Base-by-base conservation (phyloP, 345 rosid species). In the Euphorbia tirucalli region DNA sequence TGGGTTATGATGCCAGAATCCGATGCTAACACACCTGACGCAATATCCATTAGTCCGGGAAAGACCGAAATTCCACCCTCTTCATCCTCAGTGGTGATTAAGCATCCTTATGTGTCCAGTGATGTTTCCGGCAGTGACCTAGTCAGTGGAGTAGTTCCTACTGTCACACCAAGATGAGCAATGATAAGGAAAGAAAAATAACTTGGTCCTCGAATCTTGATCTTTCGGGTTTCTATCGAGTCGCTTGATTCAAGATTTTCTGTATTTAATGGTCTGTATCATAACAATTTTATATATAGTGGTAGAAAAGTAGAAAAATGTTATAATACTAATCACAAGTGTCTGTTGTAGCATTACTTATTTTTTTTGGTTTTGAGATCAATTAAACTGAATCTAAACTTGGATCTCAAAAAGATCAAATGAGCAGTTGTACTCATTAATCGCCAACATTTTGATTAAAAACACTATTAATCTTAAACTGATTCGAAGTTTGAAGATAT, bases 81-180 rank as follows among this genome's bases (percentile, higher is more conserved):
- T 30, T 85, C 93, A 4, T 80, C 88, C 7, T 78, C 85, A 0
- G 13, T 60, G 61, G 25, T 79, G 66, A 21, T 77, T 58, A 83
- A 73, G 82, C 75, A 83, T 72, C 86, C 88, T 19, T 87, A 80
- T n/a, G 70, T 83, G 19, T 95, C 99, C 27, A 77, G 83, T 0
- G 96, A 90, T 80, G 83, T 90, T 74, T 92, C 99, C 9, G 96
- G 97, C 77, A 90, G 97, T 65, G 86, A 94, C 71, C 97, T 94
- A 30, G 86, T 92, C 54, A 92, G 98, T 62, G 98, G 90, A 68
- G 75, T 82, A 25, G 58, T 79, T 75, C 97, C 98, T 5, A 82
- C 90, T 37, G 80, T 94, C 67, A 24, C 69, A 56, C 98, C 98
- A 14, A 86, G 97, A 83, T 94, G 71, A 74, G 67, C 35, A 24